phyloP scores from a whole-genome alignment of 2,329 filamentous ascomycete genomes.

The Myriosclerotinia scirpicola region DNA sequence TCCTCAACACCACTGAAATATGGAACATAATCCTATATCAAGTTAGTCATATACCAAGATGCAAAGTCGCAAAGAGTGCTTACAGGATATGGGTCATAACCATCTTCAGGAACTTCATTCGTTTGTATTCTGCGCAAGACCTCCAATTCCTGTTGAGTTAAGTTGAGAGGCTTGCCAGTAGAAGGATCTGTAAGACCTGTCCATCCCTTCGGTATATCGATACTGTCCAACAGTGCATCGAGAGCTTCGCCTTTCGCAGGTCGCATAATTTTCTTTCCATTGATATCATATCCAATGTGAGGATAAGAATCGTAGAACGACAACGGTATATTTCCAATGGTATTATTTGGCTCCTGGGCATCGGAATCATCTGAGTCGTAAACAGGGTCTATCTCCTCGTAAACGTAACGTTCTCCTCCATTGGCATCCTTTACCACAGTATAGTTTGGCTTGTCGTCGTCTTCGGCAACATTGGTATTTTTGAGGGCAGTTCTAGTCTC shows the following conservation, averaged over 20 bases:
- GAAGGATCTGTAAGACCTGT: constrained; percentile 91
- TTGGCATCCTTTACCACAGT: constrained; percentile 76
- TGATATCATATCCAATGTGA: constrained; percentile 98
- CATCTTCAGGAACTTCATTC: constrained; percentile 83
- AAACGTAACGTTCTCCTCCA: constrained; percentile 86
- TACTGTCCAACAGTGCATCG: constrained; percentile 91
- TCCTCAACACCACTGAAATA: constrained; percentile 92
- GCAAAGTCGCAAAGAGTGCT: constrained; percentile 35
- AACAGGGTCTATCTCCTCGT: constrained; percentile 88
- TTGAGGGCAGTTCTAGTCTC: constrained; percentile 45
- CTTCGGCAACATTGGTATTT: constrained; percentile 43
- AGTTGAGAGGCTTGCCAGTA: constrained; percentile 87
- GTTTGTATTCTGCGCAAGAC: constrained; percentile 84
- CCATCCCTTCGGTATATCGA: constrained; percentile 96
- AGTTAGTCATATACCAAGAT: constrained; percentile 30
- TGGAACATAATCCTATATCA: constrained; percentile 73
- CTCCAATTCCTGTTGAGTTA: constrained; percentile 85
- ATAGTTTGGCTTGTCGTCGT: constrained; percentile 50
- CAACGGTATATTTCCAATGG: constrained; percentile 91
- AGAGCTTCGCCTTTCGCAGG: constrained; percentile 91
- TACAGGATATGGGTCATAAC: constrained; percentile 89
- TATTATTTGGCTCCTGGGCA: constrained; percentile 75
- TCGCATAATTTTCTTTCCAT: constrained; percentile 96
- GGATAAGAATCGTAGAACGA: constrained; percentile 97
- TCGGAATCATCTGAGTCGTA: constrained; percentile 97